Evolutionary conservation across 192 early-diverging fungal species (phyloP).

Genomic region (Umbelopsis isabellina): DNA sequence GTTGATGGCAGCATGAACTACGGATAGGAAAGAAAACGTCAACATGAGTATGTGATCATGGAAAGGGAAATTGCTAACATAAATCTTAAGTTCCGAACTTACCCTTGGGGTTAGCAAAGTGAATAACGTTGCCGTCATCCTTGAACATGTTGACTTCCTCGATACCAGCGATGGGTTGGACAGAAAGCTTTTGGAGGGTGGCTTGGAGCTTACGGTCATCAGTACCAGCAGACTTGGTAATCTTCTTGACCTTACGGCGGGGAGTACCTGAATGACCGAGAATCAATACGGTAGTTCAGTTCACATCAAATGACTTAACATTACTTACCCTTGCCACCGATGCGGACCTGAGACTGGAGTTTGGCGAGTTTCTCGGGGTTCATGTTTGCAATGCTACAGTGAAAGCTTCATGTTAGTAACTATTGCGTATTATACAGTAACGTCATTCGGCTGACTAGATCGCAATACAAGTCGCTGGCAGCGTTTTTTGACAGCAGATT

Average conservation of each 20-base stretch:
- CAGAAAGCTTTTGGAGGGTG: slow-evolving; percentile 89
- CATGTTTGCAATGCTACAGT: slow-evolving; percentile 48
- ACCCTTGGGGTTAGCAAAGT: slow-evolving; percentile 91
- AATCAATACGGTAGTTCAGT: background rate
- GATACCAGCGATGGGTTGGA: slow-evolving; percentile 82
- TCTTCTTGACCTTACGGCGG: slow-evolving; percentile 90
- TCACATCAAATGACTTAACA: background rate
- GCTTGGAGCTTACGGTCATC: slow-evolving; percentile 96
- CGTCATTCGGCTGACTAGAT: too few relatives aligned
- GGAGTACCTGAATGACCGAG: slow-evolving; percentile 78
- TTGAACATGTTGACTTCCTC: slow-evolving; percentile 99
- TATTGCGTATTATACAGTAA: too few relatives aligned
- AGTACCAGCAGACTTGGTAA: slow-evolving; percentile 50
- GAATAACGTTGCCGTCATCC: slow-evolving; percentile 88
- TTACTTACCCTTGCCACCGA: slow-evolving; percentile 68
- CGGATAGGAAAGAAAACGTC: background rate
- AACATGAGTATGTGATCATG: background rate
- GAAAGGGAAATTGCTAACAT: too few relatives aligned
- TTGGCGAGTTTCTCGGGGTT: slow-evolving; percentile 93
- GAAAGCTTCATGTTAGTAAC: background rate
- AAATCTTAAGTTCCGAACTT: slow-evolving; percentile 21
- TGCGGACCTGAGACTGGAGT: slow-evolving; percentile 88
- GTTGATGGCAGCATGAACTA: slow-evolving; percentile 77
- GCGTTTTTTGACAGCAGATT: too few relatives aligned
- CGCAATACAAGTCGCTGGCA: too few relatives aligned